Conservation (phyloP, 768 basidiomycete genomes). For the Lactarius indigo region DNA sequence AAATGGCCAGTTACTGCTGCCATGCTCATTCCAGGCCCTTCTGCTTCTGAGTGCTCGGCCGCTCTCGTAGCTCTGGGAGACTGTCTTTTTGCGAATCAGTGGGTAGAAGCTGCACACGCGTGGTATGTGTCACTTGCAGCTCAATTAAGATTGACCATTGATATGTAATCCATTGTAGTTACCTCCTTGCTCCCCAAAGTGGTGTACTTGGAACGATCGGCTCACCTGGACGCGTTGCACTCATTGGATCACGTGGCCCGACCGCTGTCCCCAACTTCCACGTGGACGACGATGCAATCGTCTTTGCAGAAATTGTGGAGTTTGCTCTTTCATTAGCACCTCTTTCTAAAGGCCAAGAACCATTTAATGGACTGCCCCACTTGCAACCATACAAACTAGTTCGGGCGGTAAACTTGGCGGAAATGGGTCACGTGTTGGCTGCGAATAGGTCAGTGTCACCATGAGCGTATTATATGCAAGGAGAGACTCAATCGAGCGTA, state of each 20-base stretch:
- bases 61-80: constrained; percentile 85
- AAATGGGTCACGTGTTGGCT: constrained; percentile 71
- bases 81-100: constrained; percentile 64
- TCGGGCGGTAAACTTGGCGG: constrained; percentile 71
- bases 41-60: constrained; percentile 62
- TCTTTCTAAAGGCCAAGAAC: constrained; percentile 77
- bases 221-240: constrained; percentile 59
- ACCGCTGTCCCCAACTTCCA: constrained; percentile 46
- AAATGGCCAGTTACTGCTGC: constrained; percentile 87
- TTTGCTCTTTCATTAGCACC: constrained; percentile 81
- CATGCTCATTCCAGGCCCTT: constrained; percentile 74
- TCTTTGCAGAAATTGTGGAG: constrained; percentile 88
- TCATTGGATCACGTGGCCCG: constrained; percentile 70
- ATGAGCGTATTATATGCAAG: constrained; percentile 10
- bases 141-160: neutral
- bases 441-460: constrained; percentile 63
- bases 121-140: constrained; percentile 59
- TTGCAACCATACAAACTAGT: constrained; percentile 86
- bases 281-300: constrained; percentile 69
- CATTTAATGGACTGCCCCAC: constrained; percentile 77
- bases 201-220: constrained; percentile 70
- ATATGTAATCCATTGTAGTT: constrained; percentile 44
- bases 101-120: constrained; percentile 83
- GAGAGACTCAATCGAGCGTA: constrained; percentile 33
- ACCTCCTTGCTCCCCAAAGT: constrained; percentile 82